Evolutionary conservation across 371 early-diverging fungal genomes (phyloP), one percentile per base, ranked within the genome.

Genomic region (Rhizopus arrhizus): DNA sequence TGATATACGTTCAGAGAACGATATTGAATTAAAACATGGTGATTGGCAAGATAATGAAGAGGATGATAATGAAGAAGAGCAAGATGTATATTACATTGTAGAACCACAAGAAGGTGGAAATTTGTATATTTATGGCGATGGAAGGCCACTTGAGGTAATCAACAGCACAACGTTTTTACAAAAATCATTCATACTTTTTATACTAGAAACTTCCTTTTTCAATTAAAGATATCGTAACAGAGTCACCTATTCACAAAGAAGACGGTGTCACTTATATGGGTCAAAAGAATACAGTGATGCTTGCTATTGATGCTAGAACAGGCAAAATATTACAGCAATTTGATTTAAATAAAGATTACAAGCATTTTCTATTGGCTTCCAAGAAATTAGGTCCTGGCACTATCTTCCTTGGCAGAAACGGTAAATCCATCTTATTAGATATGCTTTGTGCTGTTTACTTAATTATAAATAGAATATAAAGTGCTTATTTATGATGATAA

Each of bases 21-120:
- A 62, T 48, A 22, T 42, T 6, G 49, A 61, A 41, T 61, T 54
- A 46, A 16, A 46, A 52, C 15, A 35, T 6, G 3, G 11, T 32
- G 11, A 32, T 42, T 43, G 52, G 42, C 48, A 41, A 61, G 4
- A 28, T 58, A 8, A 47, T 22, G 22, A 66, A 34, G 48, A 62
- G 51, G 36, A 51, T 2, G 43, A 60, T 15, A 45, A 38, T 5
- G 35, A 56, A 6, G 67, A 61, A 6, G 71, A 73, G 5, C 45
- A 41, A 7, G 75, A 81, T 8, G 54, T 77, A 16, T 61, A 87
- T 16, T 91, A 89, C 64, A 87, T 94, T 61, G 86, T 90, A 5
- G 95, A 94, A 65, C 95, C 95, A 3, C 80, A 78, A 16, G 80
- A 88, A 41, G 83, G 87, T 52, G 95, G 93, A 5, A 82, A 77